A percentile compares a stretch with the other conserved stretches of the same genome.
Evolutionary conservation across 352 stramenopile species (phyloP).

Genomic region (Phytophthora kernoviae): DNA sequence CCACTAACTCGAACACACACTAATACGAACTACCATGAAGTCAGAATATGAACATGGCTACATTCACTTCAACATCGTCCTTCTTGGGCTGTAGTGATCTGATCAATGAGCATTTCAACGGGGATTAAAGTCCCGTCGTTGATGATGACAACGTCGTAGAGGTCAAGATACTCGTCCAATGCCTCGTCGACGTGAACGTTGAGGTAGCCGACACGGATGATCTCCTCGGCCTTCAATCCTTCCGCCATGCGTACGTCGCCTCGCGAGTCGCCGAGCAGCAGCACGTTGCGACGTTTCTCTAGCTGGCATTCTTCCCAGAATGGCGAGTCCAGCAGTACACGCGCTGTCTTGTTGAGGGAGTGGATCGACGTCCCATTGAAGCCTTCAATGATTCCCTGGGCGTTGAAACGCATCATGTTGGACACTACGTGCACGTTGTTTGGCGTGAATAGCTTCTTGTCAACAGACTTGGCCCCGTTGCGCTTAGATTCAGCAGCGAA

Average conservation of each 20-base stretch:
- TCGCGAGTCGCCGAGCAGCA: slow-evolving; percentile 71
- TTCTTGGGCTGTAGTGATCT: slow-evolving; percentile 40
- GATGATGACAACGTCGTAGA: slow-evolving; percentile 75
- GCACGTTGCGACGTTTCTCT: slow-evolving; percentile 63
- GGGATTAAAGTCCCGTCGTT: slow-evolving; percentile 60
- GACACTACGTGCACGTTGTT: slow-evolving; percentile 75
- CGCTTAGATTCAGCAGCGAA: slow-evolving; percentile 31
- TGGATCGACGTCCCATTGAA: slow-evolving; percentile 76
- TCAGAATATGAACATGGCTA: no score
- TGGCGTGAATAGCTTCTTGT: slow-evolving; percentile 17
- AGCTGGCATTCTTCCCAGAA: slow-evolving; percentile 58
- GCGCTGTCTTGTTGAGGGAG: slow-evolving; percentile 80
- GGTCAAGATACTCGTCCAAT: slow-evolving; percentile 63
- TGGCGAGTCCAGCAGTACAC: slow-evolving; percentile 61
- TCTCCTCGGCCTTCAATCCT: slow-evolving; percentile 56
- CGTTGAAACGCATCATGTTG: slow-evolving; percentile 79
- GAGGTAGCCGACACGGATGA: slow-evolving; percentile 74
- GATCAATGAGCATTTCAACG: slow-evolving; percentile 53
- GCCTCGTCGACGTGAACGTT: slow-evolving; percentile 71
- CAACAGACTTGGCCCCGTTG: not conserved
- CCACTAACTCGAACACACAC: no score
- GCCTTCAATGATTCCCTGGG: slow-evolving; percentile 40
- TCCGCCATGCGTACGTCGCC: slow-evolving; percentile 64
- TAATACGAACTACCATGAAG: no score
- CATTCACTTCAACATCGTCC: no score